These are phyloP conservation scores for Starmerella potacharoeniae DNA, from an alignment of 805 yeast species.

Conservation along the genomic window DNA sequence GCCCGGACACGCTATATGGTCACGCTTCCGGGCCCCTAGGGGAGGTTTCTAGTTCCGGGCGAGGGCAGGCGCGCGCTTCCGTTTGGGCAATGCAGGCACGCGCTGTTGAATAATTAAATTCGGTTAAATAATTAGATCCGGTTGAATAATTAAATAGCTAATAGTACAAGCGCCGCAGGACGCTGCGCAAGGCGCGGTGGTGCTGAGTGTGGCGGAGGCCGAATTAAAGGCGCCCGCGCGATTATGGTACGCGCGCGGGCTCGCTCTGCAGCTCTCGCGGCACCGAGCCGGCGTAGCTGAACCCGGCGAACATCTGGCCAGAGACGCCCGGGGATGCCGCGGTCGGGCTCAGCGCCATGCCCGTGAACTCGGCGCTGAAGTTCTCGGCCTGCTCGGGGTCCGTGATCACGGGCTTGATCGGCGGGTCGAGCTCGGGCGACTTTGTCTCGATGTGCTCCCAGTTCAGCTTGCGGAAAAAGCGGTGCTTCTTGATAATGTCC, in stretches of 20 bases:
- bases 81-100: not conserved
- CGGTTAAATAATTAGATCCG: not conserved
- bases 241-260: not conserved
- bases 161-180: not conserved
- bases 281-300: slow-evolving; percentile 23
- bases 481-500: slow-evolving; percentile 45
- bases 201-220: no score
- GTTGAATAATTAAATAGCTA: not conserved
- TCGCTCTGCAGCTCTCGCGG: slow-evolving; percentile 10
- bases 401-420: slow-evolving; percentile 71
- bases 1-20: not conserved
- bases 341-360: slow-evolving; percentile 36
- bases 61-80: not conserved
- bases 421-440: slow-evolving; percentile 45
- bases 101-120: not conserved
- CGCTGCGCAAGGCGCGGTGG: no score
- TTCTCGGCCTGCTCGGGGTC: slow-evolving; percentile 77
- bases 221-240: no score
- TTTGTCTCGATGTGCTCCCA: slow-evolving; percentile 52
- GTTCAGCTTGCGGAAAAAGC: slow-evolving; percentile 64
- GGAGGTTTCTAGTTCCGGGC: not conserved
- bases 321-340: slow-evolving; percentile 2
- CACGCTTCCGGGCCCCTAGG: not conserved
- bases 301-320: slow-evolving; percentile 19
- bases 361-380: slow-evolving; percentile 69